A percentile compares a stretch with the other conserved stretches of the same genome.
Evolutionary conservation across 176 grass and related monocot genomes (phyloP).

Genomic region (Phyllostachys edulis): DNA sequence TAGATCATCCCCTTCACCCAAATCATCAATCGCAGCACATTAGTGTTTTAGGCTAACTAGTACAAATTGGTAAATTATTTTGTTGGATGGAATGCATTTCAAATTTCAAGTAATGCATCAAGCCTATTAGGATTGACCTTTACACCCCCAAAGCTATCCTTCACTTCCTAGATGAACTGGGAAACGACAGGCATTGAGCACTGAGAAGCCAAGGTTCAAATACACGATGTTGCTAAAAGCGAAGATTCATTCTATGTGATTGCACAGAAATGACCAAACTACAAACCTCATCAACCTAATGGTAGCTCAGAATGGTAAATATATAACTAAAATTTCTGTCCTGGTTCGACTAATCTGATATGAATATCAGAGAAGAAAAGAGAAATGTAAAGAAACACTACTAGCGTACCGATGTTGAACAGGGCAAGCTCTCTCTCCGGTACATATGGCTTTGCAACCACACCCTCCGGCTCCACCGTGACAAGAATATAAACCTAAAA

Average conservation of each 20-base stretch:
- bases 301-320: not conserved
- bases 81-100: not conserved
- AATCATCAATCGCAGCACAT: not conserved
- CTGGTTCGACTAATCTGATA: not conserved
- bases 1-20: not conserved
- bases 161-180: constrained; percentile 9
- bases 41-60: not conserved
- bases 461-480: constrained; percentile 63
- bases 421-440: constrained; percentile 62
- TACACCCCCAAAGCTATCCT: not conserved
- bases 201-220: not conserved
- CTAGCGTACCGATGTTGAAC: constrained; percentile 64
- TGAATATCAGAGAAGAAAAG: not conserved
- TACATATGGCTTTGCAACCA: constrained; percentile 60
- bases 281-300: not conserved
- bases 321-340: not conserved
- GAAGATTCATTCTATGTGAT: not conserved
- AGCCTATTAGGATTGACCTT: not conserved
- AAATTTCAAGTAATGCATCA: not conserved
- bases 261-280: not conserved
- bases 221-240: not conserved
- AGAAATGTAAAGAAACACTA: not conserved
- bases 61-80: not conserved
- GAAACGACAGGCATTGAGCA: not conserved
- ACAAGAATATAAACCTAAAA: constrained; percentile 73